phyloP scores from a whole-genome alignment of 176 grass and related monocot genomes.

The Zoysia pacifica region DNA sequence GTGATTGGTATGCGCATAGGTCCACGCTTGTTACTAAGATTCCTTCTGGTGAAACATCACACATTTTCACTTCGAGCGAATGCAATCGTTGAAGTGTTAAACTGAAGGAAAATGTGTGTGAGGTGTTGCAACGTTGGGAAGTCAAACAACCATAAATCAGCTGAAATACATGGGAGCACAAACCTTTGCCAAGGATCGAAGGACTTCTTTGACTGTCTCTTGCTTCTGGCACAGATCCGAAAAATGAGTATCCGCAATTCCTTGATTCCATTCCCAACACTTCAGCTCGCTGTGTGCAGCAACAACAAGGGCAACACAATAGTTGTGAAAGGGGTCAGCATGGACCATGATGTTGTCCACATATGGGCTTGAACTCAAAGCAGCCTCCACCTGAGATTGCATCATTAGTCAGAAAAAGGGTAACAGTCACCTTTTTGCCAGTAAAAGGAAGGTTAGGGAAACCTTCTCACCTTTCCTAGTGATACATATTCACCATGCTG shows the following conservation, averaged over 20 bases:
- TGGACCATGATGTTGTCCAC: conserved; percentile 91
- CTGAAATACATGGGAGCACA: not conserved
- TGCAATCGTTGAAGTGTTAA: not conserved
- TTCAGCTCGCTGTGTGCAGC: conserved; percentile 53
- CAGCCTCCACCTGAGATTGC: conserved; percentile 70
- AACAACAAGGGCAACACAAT: conserved; percentile 74
- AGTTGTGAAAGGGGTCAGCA: conserved; percentile 77
- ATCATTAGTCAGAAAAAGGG: conserved; percentile 7
- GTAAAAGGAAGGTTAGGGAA: not conserved
- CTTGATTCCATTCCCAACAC: conserved; percentile 71
- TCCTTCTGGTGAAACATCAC: not conserved
- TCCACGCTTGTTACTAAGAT: not conserved
- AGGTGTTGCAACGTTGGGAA: not conserved
- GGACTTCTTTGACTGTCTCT: conserved; percentile 81
- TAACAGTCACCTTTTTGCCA: not conserved
- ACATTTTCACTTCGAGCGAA: not conserved
- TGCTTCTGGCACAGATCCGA: conserved; percentile 70
- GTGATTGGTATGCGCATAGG: not conserved
- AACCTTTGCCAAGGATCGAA: conserved; percentile 71
- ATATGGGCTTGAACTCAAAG: conserved; percentile 67
- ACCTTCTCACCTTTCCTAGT: conserved; percentile 69
- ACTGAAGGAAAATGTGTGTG: not conserved
- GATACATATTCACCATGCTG: conserved; percentile 99
- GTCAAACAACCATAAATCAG: not conserved
- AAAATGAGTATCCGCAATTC: conserved; percentile 46